These are phyloP conservation scores for Apiospora sp. DNA, from an alignment of 2,329 filamentous ascomycete genomes.

Conservation along the genomic window DNA sequence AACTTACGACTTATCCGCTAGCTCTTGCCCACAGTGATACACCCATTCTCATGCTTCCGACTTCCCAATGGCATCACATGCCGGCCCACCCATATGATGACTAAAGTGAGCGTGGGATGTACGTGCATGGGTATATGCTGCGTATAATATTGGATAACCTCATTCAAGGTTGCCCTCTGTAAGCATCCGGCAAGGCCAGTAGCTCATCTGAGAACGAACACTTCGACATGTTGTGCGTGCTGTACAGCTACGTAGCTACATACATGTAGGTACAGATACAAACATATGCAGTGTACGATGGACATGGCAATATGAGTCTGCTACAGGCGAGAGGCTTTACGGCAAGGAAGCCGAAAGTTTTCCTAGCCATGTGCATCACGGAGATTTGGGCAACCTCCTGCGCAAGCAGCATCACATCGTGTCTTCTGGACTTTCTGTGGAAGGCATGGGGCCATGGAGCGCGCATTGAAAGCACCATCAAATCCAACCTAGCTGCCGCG, in stretches of 20 bases:
- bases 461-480: background rate
- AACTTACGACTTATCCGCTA: slow-evolving; percentile 13
- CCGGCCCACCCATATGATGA: background rate
- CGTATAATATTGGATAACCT: background rate
- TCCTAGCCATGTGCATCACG: background rate
- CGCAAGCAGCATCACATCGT: slow-evolving; percentile 17
- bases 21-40: background rate
- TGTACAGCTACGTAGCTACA: background rate
- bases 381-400: slow-evolving; percentile 1
- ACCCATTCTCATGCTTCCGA: background rate
- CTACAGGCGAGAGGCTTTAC: background rate
- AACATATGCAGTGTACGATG: background rate
- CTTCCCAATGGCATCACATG: background rate
- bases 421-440: background rate
- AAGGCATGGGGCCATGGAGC: background rate
- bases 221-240: background rate
- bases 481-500: background rate
- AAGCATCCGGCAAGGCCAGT: background rate
- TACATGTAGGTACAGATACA: background rate
- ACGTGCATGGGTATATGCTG: background rate
- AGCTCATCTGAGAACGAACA: background rate
- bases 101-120: background rate
- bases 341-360: background rate
- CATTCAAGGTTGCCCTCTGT: background rate
- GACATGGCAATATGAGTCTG: background rate